A percentile compares a stretch with the other conserved stretches of the same genome.
phyloP scores from a whole-genome alignment of 441 rosid species.

The Eutrema salsugineum region DNA sequence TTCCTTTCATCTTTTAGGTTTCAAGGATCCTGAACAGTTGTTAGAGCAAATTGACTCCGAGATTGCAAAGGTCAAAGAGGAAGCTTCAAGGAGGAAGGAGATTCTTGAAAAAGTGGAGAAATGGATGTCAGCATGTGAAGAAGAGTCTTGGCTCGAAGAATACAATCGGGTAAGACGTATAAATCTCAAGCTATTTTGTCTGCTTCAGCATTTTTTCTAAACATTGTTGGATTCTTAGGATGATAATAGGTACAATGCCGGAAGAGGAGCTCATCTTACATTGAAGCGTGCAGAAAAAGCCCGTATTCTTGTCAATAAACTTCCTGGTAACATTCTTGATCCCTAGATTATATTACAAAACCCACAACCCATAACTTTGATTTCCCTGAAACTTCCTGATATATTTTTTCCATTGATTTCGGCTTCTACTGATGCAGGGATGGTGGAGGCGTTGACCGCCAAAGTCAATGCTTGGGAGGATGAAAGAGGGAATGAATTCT shows the following conservation, averaged over 20 bases:
- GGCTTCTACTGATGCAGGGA: conserved; percentile 44
- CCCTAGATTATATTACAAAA: background rate
- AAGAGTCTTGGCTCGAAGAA: conserved; percentile 91
- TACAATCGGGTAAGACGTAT: conserved; percentile 58
- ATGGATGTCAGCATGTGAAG: conserved; percentile 85
- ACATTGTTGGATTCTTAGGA: conserved; percentile 43
- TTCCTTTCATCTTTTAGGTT: conserved; percentile 36
- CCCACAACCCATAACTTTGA: background rate
- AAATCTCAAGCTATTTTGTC: background rate
- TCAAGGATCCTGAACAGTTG: conserved; percentile 48
- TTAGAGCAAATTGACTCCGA: conserved; percentile 64
- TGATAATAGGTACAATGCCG: conserved; percentile 82
- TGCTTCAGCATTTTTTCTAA: conserved; percentile 1
- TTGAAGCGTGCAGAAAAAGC: conserved; percentile 93
- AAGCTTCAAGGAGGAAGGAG: conserved; percentile 75
- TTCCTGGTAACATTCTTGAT: conserved; percentile 53
- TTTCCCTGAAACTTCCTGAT: background rate
- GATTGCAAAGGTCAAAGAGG: conserved; percentile 66
- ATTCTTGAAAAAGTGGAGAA: conserved; percentile 84
- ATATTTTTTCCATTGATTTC: background rate
- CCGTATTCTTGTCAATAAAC: conserved; percentile 59
- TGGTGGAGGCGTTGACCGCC: conserved; percentile 62
- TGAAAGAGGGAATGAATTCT: conserved; percentile 65
- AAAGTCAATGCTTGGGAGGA: conserved; percentile 73
- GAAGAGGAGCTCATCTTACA: conserved; percentile 86